Evolutionary conservation across 768 basidiomycete genomes (phyloP), one percentile per base, ranked within the genome.

Genomic region (Mycena leptocephala): DNA sequence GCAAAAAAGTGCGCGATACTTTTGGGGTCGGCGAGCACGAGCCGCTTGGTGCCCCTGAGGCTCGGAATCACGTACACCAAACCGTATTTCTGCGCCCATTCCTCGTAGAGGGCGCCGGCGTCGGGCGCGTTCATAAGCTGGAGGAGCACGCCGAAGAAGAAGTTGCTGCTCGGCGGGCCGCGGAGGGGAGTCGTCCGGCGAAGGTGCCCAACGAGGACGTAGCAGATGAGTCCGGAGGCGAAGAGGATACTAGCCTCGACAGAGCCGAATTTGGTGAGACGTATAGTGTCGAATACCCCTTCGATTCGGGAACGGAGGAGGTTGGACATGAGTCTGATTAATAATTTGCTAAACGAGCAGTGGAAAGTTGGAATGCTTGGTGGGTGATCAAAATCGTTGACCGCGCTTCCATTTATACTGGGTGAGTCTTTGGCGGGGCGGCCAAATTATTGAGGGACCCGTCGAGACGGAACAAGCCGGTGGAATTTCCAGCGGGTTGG

Each of bases 11-110:
- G 90, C 0, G 87, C 85, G n/a, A 90, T 82, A 0, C 91, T 53
- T 91, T 80, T 63, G 6, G 62, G 62, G 33, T 63, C 62, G 6
- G 65, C n/a, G 33, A 53, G 9, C 1, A 89, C 78, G 28, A 90
- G 77, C 9, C 75, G 76, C 14, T 64, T 80, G 0, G 83, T 78
- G 0, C 88, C 88, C 6, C 91, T 74, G 1, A 82, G 75, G 1
- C 79, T 76, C 1, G 90, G 86, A n/a, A 91, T 72, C 22, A 81
- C 66, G 74, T 83, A 93, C 0, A 86, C 89, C 2, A 86, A 78
- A 7, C 92, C 92, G 41, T 90, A 91, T 56, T 88, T 80, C 8
- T 79, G 79, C 1, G 84, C 84, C 92, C 91, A 92, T 5, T 81
- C 70, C 70, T 91, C 90, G 75, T 85, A 88, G 13, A 90, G 28